Conservation (phyloP, 345 rosid genomes). For the Eucalyptus urophylla region DNA sequence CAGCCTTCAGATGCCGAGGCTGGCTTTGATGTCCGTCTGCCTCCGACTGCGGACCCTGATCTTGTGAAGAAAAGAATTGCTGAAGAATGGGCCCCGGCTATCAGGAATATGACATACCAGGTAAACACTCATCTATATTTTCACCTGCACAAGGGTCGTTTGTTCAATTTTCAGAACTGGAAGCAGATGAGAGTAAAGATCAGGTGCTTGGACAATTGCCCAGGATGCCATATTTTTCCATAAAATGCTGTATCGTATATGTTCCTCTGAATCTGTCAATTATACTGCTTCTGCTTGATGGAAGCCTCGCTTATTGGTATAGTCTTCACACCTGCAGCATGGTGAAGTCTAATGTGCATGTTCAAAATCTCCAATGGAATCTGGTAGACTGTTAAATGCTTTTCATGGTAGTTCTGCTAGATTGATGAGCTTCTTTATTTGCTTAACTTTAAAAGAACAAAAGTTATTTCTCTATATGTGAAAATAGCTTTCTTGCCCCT, state of each 20-base stretch:
- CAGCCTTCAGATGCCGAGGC: slow-evolving; percentile 96
- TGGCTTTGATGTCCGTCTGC: slow-evolving; percentile 72
- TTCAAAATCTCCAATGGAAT: neutral
- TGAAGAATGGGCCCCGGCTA: slow-evolving; percentile 86
- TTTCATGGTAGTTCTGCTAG: neutral
- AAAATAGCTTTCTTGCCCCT: neutral
- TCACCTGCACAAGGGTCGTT: neutral
- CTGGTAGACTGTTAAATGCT: neutral
- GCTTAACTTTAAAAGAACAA: neutral
- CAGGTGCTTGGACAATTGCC: neutral
- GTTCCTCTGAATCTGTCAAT: neutral
- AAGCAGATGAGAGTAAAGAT: neutral
- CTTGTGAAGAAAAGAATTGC: slow-evolving; percentile 45
- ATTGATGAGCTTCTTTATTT: neutral
- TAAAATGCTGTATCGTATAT: neutral
- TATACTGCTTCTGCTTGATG: neutral
- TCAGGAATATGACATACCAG: slow-evolving; percentile 61
- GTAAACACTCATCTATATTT: slow-evolving; percentile 12
- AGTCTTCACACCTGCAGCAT: neutral
- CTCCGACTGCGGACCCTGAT: slow-evolving; percentile 69
- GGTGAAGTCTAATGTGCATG: neutral
- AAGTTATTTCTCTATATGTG: neutral
- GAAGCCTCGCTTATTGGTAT: neutral
- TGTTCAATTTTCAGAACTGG: neutral
- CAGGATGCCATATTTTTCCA: neutral